These are phyloP conservation scores for Malus asiatica DNA, from an alignment of 306 rosid genomes.

Conservation along the genomic window DNA sequence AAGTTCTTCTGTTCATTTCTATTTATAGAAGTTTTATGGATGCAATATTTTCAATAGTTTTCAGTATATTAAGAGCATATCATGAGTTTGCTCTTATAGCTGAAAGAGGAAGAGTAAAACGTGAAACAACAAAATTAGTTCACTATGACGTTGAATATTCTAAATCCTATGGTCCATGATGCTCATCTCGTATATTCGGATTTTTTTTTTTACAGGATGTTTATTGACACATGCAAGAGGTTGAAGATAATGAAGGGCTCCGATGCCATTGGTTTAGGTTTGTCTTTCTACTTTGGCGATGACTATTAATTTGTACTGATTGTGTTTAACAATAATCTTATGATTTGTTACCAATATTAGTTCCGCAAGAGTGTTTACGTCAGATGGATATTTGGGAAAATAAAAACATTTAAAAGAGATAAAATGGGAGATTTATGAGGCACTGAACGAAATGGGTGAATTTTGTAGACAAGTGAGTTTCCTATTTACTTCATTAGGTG, in stretches of 20 bases:
- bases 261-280: conserved; percentile 98
- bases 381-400: neutral
- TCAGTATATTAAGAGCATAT: neutral
- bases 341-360: neutral
- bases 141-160: neutral
- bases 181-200: neutral
- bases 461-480: neutral
- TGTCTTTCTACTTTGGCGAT: conserved; percentile 19
- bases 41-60: neutral
- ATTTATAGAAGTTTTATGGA: neutral
- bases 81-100: neutral
- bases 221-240: conserved; percentile 80
- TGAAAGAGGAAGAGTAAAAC: neutral
- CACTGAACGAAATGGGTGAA: neutral
- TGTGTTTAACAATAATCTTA: neutral
- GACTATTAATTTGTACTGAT: neutral
- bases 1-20: neutral
- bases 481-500: neutral
- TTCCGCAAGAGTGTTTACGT: neutral
- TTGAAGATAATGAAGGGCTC: conserved; percentile 96
- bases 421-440: neutral
- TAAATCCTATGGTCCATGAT: neutral
- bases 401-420: neutral
- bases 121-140: neutral
- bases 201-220: conserved; percentile 56